Evolutionary conservation across 2,329 filamentous ascomycete genomes (phyloP), one percentile per base, ranked within the genome.

Genomic region (Talaromyces funiculosus): DNA sequence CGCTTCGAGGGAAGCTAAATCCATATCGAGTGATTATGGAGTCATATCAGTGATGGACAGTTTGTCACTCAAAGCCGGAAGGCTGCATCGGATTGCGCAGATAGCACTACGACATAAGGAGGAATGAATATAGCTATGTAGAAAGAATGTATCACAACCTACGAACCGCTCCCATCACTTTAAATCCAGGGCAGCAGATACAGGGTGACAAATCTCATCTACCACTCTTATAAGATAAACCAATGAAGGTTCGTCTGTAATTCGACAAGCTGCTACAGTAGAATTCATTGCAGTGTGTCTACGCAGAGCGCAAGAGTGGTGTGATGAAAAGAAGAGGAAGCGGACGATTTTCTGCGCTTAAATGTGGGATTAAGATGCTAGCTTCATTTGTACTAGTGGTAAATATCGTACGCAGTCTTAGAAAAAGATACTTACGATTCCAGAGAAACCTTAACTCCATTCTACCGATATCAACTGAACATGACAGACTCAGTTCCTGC

Each of bases 101-200:
- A 40, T 26, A 6, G 14, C n/a, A 26, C 12, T 16, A 24, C 12
- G 22, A 3, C 12, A 40, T 22, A n/a, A 10, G 7, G 2, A 49
- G 10, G 14, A 40, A 53, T 2, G 29, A 40, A 26, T 22, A 20
- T n/a, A 51, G 47, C n/a, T 35, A 51, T 14, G 64, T 63, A 66
- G 61, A 66, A 67, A 20, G 65, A 72, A 75, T 90, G 86, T 90
- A 84, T 86, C 86, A 83, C 86, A 86, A 72, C 86, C 86, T 90
- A 81, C 88, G 88, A 91, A 88, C 88, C 81, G 86, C 88, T 78
- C 86, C 86, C 85, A 84, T 90, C 88, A 90, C 81, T 72, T 63
- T 67, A 69, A 77, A 86, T 91, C 88, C 83, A 89, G 86, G 86
- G 88, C 86, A 90, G 88, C 87, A 91, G 88, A 91, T 91, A 91